These are phyloP conservation scores for Rhododendron ovatum DNA, from an alignment of 148 eudicot species.

Conservation along the genomic window DNA sequence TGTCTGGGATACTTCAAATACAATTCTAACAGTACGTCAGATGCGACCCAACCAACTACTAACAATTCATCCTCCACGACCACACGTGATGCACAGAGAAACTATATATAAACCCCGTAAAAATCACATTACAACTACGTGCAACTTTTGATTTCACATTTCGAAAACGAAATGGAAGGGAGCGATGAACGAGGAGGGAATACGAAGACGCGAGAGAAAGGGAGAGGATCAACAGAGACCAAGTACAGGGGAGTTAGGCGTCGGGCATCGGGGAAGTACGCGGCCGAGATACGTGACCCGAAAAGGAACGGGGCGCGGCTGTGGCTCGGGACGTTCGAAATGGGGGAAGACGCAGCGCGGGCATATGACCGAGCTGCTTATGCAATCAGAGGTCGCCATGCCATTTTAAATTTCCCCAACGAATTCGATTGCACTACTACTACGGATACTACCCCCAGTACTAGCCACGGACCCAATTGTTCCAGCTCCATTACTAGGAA, in stretches of 20 bases:
- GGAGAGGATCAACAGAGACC: background rate
- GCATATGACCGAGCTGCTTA: constrained; percentile 17
- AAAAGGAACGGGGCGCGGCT: constrained; percentile 1
- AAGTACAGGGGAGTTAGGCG: background rate
- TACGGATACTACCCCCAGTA: background rate
- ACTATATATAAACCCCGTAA: background rate
- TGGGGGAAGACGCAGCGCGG: constrained; percentile 15
- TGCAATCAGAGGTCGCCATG: constrained; percentile 7
- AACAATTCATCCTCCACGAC: background rate
- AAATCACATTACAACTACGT: background rate
- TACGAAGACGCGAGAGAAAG: background rate
- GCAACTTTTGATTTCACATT: background rate
- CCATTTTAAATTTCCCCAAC: constrained; percentile 16
- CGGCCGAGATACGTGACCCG: constrained; percentile 15
- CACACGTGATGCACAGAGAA: background rate
- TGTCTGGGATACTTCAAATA: background rate
- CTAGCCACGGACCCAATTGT: background rate
- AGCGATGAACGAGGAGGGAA: background rate
- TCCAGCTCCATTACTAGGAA: background rate
- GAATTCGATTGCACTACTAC: background rate
- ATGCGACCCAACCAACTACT: background rate
- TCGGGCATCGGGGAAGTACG: constrained; percentile 12
- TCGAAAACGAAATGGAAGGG: background rate
- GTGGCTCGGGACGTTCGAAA: constrained; percentile 13
- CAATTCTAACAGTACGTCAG: background rate